phyloP scores from a whole-genome alignment of 345 rosid genomes.

The Populus deltoides region DNA sequence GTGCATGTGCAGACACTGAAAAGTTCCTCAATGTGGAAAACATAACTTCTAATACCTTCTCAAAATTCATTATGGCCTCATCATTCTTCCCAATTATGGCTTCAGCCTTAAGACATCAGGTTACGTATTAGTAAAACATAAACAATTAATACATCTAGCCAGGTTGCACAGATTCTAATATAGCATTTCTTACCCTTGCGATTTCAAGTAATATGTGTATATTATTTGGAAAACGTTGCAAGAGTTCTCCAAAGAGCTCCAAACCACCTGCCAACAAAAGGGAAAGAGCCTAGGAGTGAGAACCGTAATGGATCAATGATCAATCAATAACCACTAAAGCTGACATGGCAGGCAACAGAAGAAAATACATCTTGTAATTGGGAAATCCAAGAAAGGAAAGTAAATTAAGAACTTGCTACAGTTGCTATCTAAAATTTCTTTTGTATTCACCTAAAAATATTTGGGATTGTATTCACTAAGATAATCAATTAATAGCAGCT shows the following conservation, averaged over 20 bases:
- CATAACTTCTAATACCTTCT: conserved; percentile 54
- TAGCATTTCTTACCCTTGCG: conserved; percentile 70
- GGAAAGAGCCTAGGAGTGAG: not conserved
- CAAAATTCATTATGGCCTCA: conserved; percentile 83
- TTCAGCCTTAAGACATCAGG: conserved; percentile 57
- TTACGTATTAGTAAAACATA: conserved; percentile 22
- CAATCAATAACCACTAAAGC: not conserved
- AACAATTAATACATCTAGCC: not conserved
- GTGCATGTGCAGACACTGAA: not conserved
- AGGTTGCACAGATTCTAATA: conserved; percentile 6
- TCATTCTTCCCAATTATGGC: conserved; percentile 94
- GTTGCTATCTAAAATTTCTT: not conserved
- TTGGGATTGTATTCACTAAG: not conserved
- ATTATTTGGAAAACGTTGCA: conserved; percentile 88
- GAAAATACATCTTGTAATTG: not conserved
- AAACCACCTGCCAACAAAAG: conserved; percentile 64
- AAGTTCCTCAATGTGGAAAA: conserved; percentile 4
- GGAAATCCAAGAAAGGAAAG: conserved; percentile 4
- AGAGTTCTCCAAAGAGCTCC: conserved; percentile 76
- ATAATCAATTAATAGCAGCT: not conserved
- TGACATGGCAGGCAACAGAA: not conserved
- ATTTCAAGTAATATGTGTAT: conserved; percentile 85
- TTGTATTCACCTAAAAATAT: not conserved
- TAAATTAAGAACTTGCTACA: not conserved
- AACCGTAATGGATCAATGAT: not conserved